phyloP scores from a whole-genome alignment of 2,329 filamentous ascomycete genomes.

The Aspergillus fructus region DNA sequence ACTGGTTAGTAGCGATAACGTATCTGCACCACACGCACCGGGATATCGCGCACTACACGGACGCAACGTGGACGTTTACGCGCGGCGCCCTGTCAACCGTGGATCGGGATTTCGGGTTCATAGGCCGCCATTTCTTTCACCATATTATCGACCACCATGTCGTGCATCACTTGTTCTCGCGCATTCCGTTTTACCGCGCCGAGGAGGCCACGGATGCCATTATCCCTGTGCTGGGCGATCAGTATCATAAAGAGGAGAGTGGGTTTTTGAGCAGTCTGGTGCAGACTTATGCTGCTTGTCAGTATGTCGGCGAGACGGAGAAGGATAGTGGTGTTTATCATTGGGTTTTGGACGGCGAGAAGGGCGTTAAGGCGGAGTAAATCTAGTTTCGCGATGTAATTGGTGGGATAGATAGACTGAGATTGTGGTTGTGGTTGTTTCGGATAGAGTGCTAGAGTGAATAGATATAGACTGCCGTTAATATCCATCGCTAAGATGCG shows the following conservation, averaged over 20 bases:
- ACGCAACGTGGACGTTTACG: slow-evolving; percentile 61
- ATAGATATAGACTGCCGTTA: background rate
- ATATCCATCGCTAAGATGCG: background rate
- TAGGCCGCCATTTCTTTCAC: slow-evolving; percentile 66
- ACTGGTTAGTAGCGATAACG: slow-evolving; percentile 75
- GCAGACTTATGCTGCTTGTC: slow-evolving; percentile 2
- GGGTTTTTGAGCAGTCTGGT: slow-evolving; percentile 4
- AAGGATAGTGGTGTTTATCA: slow-evolving; percentile 6
- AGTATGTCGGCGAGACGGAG: slow-evolving; percentile 3
- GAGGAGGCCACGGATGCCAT: slow-evolving; percentile 60
- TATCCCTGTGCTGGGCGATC: slow-evolving; percentile 54
- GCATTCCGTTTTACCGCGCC: slow-evolving; percentile 62
- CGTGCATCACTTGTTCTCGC: slow-evolving; percentile 62
- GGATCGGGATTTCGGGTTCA: slow-evolving; percentile 64
- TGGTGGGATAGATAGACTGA: no score
- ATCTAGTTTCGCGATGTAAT: no score
- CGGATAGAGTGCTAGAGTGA: no score
- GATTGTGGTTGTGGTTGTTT: no score
- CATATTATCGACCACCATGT: slow-evolving; percentile 66
- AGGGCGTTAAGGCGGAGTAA: background rate
- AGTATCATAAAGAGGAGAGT: slow-evolving; percentile 41
- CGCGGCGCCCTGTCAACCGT: slow-evolving; percentile 63
- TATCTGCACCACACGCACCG: slow-evolving; percentile 71
- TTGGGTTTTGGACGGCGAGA: background rate
- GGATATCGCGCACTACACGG: slow-evolving; percentile 58